phyloP scores from a whole-genome alignment of 2,329 filamentous ascomycete species.

The Ceratocystiopsis minuta region DNA sequence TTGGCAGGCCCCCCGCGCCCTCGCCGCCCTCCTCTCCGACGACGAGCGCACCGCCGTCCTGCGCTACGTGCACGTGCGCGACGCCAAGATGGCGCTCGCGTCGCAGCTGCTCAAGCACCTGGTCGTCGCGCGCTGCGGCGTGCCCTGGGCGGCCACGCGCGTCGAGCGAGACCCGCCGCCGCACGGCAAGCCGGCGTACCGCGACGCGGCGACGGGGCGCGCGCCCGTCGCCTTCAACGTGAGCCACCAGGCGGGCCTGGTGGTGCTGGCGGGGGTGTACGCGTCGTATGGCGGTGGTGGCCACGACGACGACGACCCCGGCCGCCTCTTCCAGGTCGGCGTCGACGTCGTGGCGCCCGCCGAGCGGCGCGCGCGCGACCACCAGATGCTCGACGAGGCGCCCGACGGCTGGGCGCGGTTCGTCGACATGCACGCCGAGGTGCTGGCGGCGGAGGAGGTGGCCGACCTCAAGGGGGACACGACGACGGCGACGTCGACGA shows the following conservation, averaged over 20 bases:
- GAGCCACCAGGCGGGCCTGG: constrained; percentile 60
- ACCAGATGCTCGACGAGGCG: constrained; percentile 29
- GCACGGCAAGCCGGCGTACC: constrained; percentile 34
- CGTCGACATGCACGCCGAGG: constrained; percentile 54
- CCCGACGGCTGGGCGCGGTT: constrained; percentile 42
- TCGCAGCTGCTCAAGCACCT: constrained; percentile 60
- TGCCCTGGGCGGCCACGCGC: constrained; percentile 41
- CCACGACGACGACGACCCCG: constrained; percentile 16
- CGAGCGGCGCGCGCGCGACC: constrained; percentile 48
- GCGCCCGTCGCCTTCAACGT: constrained; percentile 51
- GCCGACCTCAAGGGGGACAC: constrained; percentile 34
- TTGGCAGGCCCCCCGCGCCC: constrained; percentile 20
- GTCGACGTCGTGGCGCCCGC: constrained; percentile 60
- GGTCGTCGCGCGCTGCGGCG: constrained; percentile 35
- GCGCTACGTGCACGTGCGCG: constrained; percentile 46
- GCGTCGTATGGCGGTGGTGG: constrained; percentile 13
- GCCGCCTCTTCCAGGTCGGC: constrained; percentile 32
- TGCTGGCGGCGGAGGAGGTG: constrained; percentile 46
- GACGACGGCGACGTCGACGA: constrained; percentile 16
- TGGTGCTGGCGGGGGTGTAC: constrained; percentile 42
- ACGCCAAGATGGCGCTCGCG: constrained; percentile 56
- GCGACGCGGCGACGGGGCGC: constrained; percentile 27
- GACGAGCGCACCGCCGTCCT: constrained; percentile 40
- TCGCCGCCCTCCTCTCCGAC: constrained; percentile 28
- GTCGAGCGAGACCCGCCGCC: constrained; percentile 32